These are phyloP conservation scores for Lactarius indigo DNA, from an alignment of 768 basidiomycete genomes.

Conservation along the genomic window DNA sequence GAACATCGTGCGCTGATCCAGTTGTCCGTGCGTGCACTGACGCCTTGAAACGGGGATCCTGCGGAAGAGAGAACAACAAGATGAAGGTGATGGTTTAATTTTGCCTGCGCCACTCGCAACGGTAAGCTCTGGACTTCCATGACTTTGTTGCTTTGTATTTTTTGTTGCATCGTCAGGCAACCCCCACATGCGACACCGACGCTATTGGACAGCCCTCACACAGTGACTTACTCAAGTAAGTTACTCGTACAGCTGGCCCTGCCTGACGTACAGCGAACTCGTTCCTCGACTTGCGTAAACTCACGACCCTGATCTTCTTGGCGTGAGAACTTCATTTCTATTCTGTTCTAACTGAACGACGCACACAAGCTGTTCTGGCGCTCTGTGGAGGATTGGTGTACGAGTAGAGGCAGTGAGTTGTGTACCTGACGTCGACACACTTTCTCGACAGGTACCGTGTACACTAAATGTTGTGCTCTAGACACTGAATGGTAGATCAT, in stretches of 20 bases:
- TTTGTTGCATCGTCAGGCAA: neutral
- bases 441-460: neutral
- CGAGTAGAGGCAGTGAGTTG: neutral
- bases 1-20: conserved; percentile 12
- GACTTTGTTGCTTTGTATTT: neutral
- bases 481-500: neutral
- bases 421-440: neutral
- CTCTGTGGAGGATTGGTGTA: neutral
- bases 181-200: neutral
- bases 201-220: neutral
- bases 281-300: neutral
- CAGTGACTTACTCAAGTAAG: neutral
- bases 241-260: neutral
- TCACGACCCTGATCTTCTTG: neutral
- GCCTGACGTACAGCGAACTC: too few relatives aligned
- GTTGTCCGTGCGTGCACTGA: neutral
- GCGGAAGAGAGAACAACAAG: neutral
- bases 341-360: too few relatives aligned
- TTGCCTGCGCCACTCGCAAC: neutral
- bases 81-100: neutral
- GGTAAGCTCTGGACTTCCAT: neutral
- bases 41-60: neutral
- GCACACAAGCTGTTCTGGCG: too few relatives aligned
- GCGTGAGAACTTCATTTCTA: neutral
- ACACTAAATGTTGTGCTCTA: conserved; percentile 4